A percentile compares a stretch with the other conserved stretches of the same genome.
These are phyloP conservation scores for Fusarium burgessii DNA, from an alignment of 2,329 filamentous ascomycete genomes.

Conservation along the genomic window DNA sequence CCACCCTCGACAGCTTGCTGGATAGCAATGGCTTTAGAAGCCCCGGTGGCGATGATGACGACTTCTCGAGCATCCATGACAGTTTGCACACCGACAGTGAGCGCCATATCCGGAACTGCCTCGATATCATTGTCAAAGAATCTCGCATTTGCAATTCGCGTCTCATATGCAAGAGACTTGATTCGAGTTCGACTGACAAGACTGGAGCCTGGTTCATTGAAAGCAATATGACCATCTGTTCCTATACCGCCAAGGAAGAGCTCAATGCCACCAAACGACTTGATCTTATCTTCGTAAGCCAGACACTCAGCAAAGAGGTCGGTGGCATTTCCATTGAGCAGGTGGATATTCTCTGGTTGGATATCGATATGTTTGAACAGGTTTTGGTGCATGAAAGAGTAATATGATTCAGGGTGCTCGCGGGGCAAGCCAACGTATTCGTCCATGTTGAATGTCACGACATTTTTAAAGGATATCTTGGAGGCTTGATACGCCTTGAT, in stretches of 20 bases:
- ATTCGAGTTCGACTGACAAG: slow-evolving; percentile 8
- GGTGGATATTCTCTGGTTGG: not conserved
- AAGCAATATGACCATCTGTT: slow-evolving; percentile 13
- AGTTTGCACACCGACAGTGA: slow-evolving; percentile 14
- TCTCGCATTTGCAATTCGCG: not conserved
- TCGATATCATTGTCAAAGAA: slow-evolving; percentile 19
- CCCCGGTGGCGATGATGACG: not conserved
- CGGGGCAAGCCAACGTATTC: slow-evolving; percentile 14
- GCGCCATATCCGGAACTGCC: slow-evolving; percentile 3
- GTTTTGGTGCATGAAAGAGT: slow-evolving; percentile 12
- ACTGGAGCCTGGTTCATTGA: slow-evolving; percentile 13
- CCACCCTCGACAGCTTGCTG: slow-evolving; percentile 13
- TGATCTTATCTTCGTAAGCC: slow-evolving; percentile 8
- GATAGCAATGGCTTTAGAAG: not conserved
- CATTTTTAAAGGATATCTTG: slow-evolving; percentile 16
- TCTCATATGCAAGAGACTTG: slow-evolving; percentile 20
- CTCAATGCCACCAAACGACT: slow-evolving; percentile 1
- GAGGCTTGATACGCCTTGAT: not conserved
- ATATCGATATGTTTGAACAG: slow-evolving; percentile 15
- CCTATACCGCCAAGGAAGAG: slow-evolving; percentile 14
- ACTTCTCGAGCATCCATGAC: slow-evolving; percentile 27
- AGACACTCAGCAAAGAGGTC: not conserved
- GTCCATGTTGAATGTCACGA: slow-evolving; percentile 19
- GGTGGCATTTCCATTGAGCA: not conserved
- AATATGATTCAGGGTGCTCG: slow-evolving; percentile 11